phyloP scores from a whole-genome alignment of 352 stramenopile species.

The Plasmopara halstedii region DNA sequence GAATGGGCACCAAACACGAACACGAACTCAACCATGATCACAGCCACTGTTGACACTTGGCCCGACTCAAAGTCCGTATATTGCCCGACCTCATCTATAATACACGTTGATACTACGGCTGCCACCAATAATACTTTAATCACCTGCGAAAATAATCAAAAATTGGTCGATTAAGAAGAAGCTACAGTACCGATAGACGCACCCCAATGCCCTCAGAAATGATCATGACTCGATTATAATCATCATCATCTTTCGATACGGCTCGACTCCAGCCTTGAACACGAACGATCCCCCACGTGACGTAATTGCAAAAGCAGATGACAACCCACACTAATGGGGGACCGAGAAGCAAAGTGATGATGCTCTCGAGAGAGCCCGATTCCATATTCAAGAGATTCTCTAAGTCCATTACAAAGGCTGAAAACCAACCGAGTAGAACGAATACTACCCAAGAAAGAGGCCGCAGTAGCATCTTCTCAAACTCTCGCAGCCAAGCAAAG shows the following conservation, averaged over 20 bases:
- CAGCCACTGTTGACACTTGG: slow-evolving; percentile 66
- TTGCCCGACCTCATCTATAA: slow-evolving; percentile 70
- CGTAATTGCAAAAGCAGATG: slow-evolving; percentile 75
- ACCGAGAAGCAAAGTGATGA: slow-evolving; percentile 58
- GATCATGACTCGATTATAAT: slow-evolving; percentile 83
- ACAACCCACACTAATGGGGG: slow-evolving; percentile 75
- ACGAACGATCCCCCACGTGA: slow-evolving; percentile 75
- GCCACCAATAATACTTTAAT: slow-evolving; percentile 81
- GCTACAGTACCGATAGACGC: not conserved
- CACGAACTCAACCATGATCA: slow-evolving; percentile 76
- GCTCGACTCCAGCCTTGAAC: slow-evolving; percentile 73
- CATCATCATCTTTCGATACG: slow-evolving; percentile 65
- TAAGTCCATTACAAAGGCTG: slow-evolving; percentile 59
- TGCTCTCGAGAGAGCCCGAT: slow-evolving; percentile 29
- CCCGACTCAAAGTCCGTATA: slow-evolving; percentile 78
- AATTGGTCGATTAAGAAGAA: not conserved
- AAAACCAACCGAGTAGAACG: slow-evolving; percentile 64
- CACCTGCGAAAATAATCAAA: slow-evolving; percentile 25
- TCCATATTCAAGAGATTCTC: slow-evolving; percentile 35
- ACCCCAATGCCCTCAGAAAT: slow-evolving; percentile 78
- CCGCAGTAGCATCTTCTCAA: slow-evolving; percentile 71
- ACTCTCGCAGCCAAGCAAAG: slow-evolving; percentile 74
- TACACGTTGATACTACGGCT: slow-evolving; percentile 76
- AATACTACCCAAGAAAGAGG: slow-evolving; percentile 81
- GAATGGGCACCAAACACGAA: slow-evolving; percentile 73